These are phyloP conservation scores for Limonomyces culmigenus DNA, from an alignment of 1,284 basidiomycete genomes.

Conservation along the genomic window DNA sequence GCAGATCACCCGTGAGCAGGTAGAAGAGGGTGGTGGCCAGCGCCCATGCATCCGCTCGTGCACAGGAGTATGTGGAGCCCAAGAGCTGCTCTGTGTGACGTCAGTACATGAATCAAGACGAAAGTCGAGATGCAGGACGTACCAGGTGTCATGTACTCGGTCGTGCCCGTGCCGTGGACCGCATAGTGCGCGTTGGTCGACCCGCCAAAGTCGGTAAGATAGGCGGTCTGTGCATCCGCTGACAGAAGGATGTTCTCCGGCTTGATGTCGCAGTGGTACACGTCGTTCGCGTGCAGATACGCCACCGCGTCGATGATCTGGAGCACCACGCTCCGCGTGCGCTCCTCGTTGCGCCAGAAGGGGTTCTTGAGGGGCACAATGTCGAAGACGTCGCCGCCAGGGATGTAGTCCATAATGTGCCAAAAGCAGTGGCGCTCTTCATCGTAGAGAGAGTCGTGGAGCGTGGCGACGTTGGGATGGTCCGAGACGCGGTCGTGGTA, in stretches of 20 bases:
- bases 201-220: constrained; percentile 47
- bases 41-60: too few species aligned
- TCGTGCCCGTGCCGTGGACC: too few species aligned
- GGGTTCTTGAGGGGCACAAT: constrained; percentile 11
- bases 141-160: too few species aligned
- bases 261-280: constrained; percentile 47
- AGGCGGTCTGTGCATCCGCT: constrained; percentile 21
- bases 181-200: too few species aligned
- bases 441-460: background rate
- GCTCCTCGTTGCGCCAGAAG: constrained; percentile 18
- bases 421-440: constrained; percentile 22
- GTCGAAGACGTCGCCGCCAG: constrained; percentile 2
- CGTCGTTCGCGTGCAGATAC: constrained; percentile 27
- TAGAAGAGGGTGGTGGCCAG: too few species aligned
- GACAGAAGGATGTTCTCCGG: constrained; percentile 44
- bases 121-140: too few species aligned
- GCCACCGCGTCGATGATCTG: constrained; percentile 39
- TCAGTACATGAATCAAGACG: too few species aligned
- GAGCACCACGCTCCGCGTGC: constrained; percentile 26
- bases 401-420: constrained; percentile 2
- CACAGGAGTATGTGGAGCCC: too few species aligned
- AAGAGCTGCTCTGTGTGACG: too few species aligned
- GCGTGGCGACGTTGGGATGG: background rate
- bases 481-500: background rate
- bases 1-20: too few species aligned